Conservation (phyloP, 2,329 filamentous ascomycete genomes). For the Cercospora sp. region DNA sequence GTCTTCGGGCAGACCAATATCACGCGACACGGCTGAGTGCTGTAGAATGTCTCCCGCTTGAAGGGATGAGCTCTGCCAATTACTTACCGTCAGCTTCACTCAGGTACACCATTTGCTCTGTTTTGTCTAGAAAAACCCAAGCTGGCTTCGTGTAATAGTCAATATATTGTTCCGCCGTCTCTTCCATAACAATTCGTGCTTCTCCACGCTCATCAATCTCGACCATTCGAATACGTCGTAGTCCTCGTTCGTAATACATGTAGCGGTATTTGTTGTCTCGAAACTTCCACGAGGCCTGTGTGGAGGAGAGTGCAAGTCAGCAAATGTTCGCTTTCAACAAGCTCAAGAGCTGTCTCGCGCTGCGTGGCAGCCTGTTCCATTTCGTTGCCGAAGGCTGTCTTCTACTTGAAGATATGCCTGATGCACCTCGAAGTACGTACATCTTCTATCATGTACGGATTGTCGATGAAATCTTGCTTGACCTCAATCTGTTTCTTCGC, state of each 20-base stretch:
- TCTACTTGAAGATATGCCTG: not conserved
- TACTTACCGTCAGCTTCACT: slow-evolving; percentile 8
- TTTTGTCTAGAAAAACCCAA: slow-evolving; percentile 10
- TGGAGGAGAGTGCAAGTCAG: not conserved
- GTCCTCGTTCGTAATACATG: slow-evolving; percentile 10
- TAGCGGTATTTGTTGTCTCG: slow-evolving; percentile 10
- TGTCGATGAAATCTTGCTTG: slow-evolving; percentile 2
- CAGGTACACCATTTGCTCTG: slow-evolving; percentile 9
- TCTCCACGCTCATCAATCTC: slow-evolving; percentile 7
- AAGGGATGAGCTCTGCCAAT: not conserved
- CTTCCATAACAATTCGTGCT: slow-evolving; percentile 4
- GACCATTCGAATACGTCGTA: not conserved
- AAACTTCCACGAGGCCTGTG: slow-evolving; percentile 2
- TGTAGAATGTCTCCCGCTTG: not conserved
- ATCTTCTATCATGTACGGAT: slow-evolving; percentile 4
- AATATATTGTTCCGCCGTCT: slow-evolving; percentile 4
- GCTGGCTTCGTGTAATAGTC: slow-evolving; percentile 6
- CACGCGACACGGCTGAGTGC: not conserved
- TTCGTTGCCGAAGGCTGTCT: not conserved
- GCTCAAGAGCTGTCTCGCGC: not conserved
- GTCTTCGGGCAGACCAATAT: not conserved
- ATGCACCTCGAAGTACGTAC: not conserved
- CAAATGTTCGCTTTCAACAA: not conserved
- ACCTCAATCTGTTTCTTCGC: slow-evolving; percentile 11
- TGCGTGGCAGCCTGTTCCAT: not conserved